phyloP scores from a whole-genome alignment of 2,329 filamentous ascomycete species.

The Arthrocladium fulminans region DNA sequence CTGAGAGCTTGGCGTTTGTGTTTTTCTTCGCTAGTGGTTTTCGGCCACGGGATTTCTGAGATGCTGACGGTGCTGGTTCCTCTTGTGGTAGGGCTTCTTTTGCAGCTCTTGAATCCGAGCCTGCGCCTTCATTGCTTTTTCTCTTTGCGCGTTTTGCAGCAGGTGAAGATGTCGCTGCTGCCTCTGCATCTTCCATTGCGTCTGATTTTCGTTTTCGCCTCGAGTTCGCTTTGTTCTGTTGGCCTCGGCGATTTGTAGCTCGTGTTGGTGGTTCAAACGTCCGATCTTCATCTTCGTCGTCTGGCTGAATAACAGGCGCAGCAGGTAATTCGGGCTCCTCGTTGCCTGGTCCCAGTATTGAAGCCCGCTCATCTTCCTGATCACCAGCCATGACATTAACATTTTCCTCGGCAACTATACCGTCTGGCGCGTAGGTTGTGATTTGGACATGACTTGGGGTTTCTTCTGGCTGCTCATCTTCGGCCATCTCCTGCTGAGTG shows the following conservation, averaged over 20 bases:
- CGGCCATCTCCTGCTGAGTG: not conserved
- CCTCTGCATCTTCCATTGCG: constrained; percentile 14
- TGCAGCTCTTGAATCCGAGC: constrained; percentile 27
- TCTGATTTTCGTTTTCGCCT: constrained; percentile 22
- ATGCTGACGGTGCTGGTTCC: constrained; percentile 11
- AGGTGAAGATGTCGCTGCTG: constrained; percentile 18
- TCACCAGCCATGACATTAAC: constrained; percentile 10
- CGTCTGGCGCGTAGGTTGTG: not conserved
- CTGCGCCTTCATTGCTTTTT: constrained; percentile 6
- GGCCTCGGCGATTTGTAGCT: constrained; percentile 6
- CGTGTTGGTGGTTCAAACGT: constrained; percentile 13
- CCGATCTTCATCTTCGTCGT: constrained; percentile 19
- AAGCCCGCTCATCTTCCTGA: constrained; percentile 14
- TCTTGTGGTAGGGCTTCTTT: constrained; percentile 2
- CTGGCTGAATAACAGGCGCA: constrained; percentile 11
- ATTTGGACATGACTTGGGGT: constrained; percentile 8
- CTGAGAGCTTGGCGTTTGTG: constrained; percentile 24
- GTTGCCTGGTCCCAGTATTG: not conserved
- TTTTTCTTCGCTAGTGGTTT: constrained; percentile 20
- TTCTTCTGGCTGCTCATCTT: constrained; percentile 6
- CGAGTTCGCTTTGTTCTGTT: constrained; percentile 18
- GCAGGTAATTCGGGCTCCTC: constrained; percentile 13
- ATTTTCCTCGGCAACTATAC: not conserved
- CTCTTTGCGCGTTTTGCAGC: constrained; percentile 15
- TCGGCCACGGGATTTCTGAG: constrained; percentile 26